These are phyloP conservation scores for Schwanniomyces pseudopolymorphus DNA, from an alignment of 805 yeast genomes.

Conservation along the genomic window DNA sequence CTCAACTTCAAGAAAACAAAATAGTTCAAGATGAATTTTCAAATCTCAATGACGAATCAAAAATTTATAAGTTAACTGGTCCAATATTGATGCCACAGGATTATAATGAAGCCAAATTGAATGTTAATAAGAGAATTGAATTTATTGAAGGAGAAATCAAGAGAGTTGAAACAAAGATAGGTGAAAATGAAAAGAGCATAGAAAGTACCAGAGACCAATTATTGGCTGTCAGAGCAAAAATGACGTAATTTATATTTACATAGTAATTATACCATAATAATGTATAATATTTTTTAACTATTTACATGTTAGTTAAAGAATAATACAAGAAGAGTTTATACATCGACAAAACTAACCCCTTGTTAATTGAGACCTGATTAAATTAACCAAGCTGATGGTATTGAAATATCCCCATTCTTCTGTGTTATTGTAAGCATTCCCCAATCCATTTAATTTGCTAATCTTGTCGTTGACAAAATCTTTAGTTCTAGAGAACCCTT, in stretches of 20 bases:
- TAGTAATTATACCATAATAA: not conserved
- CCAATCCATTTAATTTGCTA: conserved; percentile 50
- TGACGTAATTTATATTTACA: conserved; percentile 8
- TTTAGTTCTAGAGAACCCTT: conserved; percentile 54
- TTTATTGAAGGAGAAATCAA: conserved; percentile 77
- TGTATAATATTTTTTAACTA: not conserved
- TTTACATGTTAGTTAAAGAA: not conserved
- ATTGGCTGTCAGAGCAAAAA: conserved; percentile 43
- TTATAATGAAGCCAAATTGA: conserved; percentile 72
- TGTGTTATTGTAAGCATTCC: conserved; percentile 59
- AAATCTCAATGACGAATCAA: conserved; percentile 60
- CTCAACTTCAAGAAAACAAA: conserved; percentile 91
- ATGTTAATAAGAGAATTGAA: conserved; percentile 86
- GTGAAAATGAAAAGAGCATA: conserved; percentile 42
- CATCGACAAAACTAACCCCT: conserved; percentile 44
- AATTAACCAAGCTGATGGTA: conserved; percentile 60
- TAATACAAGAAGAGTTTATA: not conserved
- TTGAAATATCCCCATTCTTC: conserved; percentile 79
- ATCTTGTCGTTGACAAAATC: conserved; percentile 64
- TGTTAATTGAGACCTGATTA: conserved; percentile 66
- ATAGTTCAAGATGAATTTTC: conserved; percentile 85
- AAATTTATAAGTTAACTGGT: conserved; percentile 86
- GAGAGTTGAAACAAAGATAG: conserved; percentile 70
- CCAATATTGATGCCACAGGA: conserved; percentile 92
- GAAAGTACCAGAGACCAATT: conserved; percentile 60